These are phyloP conservation scores for Heritiera fomes DNA, from an alignment of 345 rosid genomes.

Conservation along the genomic window DNA sequence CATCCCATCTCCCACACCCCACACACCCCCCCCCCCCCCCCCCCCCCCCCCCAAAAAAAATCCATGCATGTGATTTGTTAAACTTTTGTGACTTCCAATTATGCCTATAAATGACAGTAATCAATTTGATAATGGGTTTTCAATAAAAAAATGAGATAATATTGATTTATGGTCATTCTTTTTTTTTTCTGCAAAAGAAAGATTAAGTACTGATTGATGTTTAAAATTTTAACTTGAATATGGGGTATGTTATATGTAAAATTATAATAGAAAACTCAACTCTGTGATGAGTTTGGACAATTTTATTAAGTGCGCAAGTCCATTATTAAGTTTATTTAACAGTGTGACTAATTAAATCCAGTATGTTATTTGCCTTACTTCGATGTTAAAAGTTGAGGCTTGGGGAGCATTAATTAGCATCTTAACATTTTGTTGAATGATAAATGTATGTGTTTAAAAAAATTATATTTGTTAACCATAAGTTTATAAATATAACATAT, in stretches of 20 bases:
- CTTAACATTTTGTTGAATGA: neutral
- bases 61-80: slow-evolving; percentile 10
- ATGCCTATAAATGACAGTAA: neutral
- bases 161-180: neutral
- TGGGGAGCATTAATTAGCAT: neutral
- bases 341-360: neutral
- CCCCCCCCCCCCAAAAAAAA: too few relatives aligned
- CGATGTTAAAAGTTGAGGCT: neutral
- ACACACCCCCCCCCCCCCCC: too few relatives aligned
- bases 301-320: neutral
- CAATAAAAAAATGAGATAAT: neutral
- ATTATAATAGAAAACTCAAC: neutral
- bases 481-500: too few relatives aligned
- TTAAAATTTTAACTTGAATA: neutral
- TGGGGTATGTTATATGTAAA: neutral
- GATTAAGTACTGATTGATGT: neutral
- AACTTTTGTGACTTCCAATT: slow-evolving; percentile 10
- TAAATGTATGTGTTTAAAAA: too few relatives aligned
- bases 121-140: neutral
- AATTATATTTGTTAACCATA: too few relatives aligned
- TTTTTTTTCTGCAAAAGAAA: neutral
- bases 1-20: too few relatives aligned
- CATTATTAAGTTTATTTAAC: neutral
- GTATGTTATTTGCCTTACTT: neutral
- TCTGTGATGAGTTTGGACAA: neutral